Percentiles rank a stretch among this genome's conserved stretches.
phyloP scores from a whole-genome alignment of 2,329 filamentous ascomycete genomes.

The Colletotrichum destructivum region DNA sequence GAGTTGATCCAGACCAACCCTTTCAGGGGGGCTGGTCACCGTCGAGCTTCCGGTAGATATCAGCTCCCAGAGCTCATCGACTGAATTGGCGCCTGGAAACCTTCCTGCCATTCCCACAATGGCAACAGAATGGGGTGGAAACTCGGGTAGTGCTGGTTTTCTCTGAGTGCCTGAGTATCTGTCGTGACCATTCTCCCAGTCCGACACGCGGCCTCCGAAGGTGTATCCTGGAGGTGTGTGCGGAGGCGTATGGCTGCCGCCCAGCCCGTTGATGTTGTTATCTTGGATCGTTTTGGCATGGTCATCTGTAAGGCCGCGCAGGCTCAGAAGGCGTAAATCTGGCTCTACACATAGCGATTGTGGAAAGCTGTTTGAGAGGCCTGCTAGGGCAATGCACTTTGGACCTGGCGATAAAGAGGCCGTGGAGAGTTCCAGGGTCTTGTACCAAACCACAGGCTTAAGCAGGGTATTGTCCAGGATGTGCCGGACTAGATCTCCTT shows the following conservation, averaged over 20 bases:
- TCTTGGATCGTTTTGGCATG: too few species aligned
- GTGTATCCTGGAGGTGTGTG: too few species aligned
- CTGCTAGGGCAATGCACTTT: background rate
- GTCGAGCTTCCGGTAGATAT: conserved; percentile 39
- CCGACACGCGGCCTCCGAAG: too few species aligned
- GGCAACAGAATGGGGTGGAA: conserved; percentile 54
- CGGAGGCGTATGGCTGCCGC: too few species aligned
- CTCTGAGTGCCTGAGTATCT: too few species aligned
- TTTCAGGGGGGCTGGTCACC: conserved; percentile 11
- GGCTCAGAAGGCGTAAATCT: background rate
- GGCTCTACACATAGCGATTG: background rate
- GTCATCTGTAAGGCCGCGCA: background rate
- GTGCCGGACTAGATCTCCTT: background rate
- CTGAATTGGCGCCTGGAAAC: conserved; percentile 57
- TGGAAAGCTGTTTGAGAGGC: background rate
- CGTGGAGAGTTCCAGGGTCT: background rate
- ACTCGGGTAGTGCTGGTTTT: conserved; percentile 47
- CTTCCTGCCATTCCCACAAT: conserved; percentile 60
- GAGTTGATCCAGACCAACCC: conserved; percentile 9
- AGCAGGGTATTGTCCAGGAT: conserved; percentile 20
- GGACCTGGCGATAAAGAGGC: background rate
- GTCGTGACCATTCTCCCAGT: too few species aligned
- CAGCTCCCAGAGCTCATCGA: conserved; percentile 54
- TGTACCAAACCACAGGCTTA: conserved; percentile 4
- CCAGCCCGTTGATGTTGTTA: too few species aligned